Percentiles rank a stretch among this genome's conserved stretches.
These are phyloP conservation scores for Tricholomella constricta DNA, from an alignment of 768 basidiomycete species.

Conservation along the genomic window DNA sequence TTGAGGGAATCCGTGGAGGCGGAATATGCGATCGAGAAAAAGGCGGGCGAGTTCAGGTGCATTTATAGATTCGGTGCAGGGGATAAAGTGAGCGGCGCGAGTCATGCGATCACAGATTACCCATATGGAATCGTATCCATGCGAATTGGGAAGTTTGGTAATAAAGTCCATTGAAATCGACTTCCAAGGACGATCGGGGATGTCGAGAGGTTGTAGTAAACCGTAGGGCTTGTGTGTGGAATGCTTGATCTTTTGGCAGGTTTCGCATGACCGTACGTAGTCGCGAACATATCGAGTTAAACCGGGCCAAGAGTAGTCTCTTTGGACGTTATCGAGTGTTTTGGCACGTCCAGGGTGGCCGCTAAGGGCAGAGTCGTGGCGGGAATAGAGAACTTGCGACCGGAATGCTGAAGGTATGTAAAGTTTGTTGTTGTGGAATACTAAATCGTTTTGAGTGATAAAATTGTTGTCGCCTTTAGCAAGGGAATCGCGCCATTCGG, in stretches of 20 bases:
- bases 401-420: slow-evolving; percentile 4
- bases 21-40: slow-evolving; percentile 37
- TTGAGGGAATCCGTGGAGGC: slow-evolving; percentile 33
- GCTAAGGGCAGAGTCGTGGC: slow-evolving; percentile 33
- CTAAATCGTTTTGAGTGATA: slow-evolving; percentile 21
- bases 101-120: slow-evolving; percentile 43
- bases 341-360: slow-evolving; percentile 27
- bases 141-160: slow-evolving; percentile 38
- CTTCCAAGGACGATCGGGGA: slow-evolving; percentile 36
- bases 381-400: slow-evolving; percentile 10
- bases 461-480: slow-evolving; percentile 15
- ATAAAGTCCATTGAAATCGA: slow-evolving; percentile 46
- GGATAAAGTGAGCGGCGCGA: slow-evolving; percentile 44
- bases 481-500: slow-evolving; percentile 22
- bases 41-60: slow-evolving; percentile 33
- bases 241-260: slow-evolving; percentile 34
- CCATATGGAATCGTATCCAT: slow-evolving; percentile 36
- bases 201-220: slow-evolving; percentile 34
- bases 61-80: slow-evolving; percentile 28
- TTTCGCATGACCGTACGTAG: slow-evolving; percentile 36
- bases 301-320: slow-evolving; percentile 45
- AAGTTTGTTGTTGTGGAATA: neutral
- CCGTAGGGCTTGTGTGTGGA: slow-evolving; percentile 38
- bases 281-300: slow-evolving; percentile 13
- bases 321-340: slow-evolving; percentile 32